Conservation (phyloP, 306 rosid genomes). For the Gleditsia sinensis region DNA sequence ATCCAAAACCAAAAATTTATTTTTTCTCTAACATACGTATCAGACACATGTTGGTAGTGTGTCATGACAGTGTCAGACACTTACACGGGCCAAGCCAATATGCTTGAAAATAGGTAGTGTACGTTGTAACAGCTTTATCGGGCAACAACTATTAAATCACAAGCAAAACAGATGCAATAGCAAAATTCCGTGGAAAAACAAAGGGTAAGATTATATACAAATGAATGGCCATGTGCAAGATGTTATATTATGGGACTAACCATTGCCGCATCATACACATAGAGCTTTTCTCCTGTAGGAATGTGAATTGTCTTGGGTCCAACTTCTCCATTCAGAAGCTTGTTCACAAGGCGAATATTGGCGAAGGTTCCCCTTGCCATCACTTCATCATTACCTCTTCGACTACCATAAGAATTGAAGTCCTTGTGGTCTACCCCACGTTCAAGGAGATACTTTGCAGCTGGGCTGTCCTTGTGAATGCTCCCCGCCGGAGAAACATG, state of each 20-base stretch:
- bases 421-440: slow-evolving; percentile 58
- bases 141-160: too few species aligned
- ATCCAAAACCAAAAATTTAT: too few species aligned
- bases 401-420: slow-evolving; percentile 74
- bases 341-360: slow-evolving; percentile 63
- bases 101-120: too few species aligned
- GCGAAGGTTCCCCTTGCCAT: slow-evolving; percentile 72
- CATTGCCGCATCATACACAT: slow-evolving; percentile 63
- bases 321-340: slow-evolving; percentile 63
- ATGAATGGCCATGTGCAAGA: too few species aligned
- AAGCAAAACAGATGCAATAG: too few species aligned
- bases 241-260: slow-evolving; percentile 10
- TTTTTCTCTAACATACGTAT: too few species aligned
- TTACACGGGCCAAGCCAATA: too few species aligned
- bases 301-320: slow-evolving; percentile 67
- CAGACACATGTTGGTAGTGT: too few species aligned
- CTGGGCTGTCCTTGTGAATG: slow-evolving; percentile 71
- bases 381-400: slow-evolving; percentile 67
- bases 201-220: too few species aligned
- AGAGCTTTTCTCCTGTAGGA: slow-evolving; percentile 59
- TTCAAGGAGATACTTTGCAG: slow-evolving; percentile 60
- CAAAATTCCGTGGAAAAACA: too few species aligned
- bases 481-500: slow-evolving; percentile 39
- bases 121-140: too few species aligned
- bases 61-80: too few species aligned